These are phyloP conservation scores for Aspergillus texensis DNA, from an alignment of 2,329 filamentous ascomycete species.

Conservation along the genomic window DNA sequence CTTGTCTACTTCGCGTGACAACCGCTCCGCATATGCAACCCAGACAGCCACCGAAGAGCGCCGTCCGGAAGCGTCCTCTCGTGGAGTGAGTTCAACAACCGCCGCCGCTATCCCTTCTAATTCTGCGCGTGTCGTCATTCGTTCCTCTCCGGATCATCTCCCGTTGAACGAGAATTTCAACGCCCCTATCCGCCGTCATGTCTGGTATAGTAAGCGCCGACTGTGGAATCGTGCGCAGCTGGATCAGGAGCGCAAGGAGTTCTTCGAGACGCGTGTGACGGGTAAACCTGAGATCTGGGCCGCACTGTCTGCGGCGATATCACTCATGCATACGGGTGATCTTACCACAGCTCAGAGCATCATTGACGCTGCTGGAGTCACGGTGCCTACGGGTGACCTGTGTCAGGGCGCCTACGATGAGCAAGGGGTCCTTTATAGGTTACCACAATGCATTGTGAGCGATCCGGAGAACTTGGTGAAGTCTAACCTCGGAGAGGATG, in stretches of 20 bases:
- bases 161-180: constrained; percentile 65
- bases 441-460: constrained; percentile 69
- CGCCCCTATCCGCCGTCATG: constrained; percentile 66
- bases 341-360: constrained; percentile 76
- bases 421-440: constrained; percentile 68
- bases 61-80: constrained; percentile 24
- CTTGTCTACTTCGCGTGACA: constrained; percentile 40
- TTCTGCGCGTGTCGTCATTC: constrained; percentile 17
- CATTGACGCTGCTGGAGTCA: constrained; percentile 75
- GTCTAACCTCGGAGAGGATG: constrained; percentile 27
- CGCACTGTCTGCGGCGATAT: constrained; percentile 68
- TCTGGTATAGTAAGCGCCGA: constrained; percentile 65
- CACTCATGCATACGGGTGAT: constrained; percentile 66
- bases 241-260: constrained; percentile 72
- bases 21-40: constrained; percentile 27
- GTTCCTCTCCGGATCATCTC: constrained; percentile 21
- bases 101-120: constrained; percentile 15
- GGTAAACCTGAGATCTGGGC: constrained; percentile 80
- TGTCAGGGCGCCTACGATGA: constrained; percentile 73
- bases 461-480: constrained; percentile 63
- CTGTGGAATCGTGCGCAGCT: constrained; percentile 72
- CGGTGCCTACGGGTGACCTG: constrained; percentile 72
- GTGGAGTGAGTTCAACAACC: constrained; percentile 15
- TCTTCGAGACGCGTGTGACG: constrained; percentile 87
- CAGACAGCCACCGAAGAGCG: constrained; percentile 27